phyloP scores from a whole-genome alignment of 345 rosid species.

The Camelina sativa region DNA sequence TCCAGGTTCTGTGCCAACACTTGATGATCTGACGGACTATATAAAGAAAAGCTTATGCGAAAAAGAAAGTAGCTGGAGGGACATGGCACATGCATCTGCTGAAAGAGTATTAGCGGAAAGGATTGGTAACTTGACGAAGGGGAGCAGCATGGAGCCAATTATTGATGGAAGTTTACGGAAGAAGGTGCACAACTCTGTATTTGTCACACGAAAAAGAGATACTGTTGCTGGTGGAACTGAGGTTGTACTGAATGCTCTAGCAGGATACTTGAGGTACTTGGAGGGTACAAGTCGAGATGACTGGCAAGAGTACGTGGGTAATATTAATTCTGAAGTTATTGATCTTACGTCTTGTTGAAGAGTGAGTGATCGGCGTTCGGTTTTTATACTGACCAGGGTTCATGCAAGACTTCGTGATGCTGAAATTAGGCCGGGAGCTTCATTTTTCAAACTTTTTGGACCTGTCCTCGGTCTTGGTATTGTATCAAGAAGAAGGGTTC shows the following conservation, averaged over 20 bases:
- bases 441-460: conserved; percentile 76
- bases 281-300: conserved; percentile 88
- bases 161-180: conserved; percentile 40
- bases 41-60: conserved; percentile 49
- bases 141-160: conserved; percentile 28
- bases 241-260: conserved; percentile 63
- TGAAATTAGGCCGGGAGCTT: conserved; percentile 79
- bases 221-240: conserved; percentile 76
- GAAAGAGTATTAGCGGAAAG: conserved; percentile 55
- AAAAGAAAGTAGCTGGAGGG: conserved; percentile 53
- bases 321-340: neutral
- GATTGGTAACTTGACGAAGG: conserved; percentile 42
- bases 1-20: conserved; percentile 78
- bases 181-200: conserved; percentile 60
- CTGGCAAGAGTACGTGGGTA: conserved; percentile 85
- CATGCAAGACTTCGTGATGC: conserved; percentile 65
- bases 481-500: conserved; percentile 80
- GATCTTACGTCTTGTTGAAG: conserved; percentile 20
- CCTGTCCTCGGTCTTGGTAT: conserved; percentile 76
- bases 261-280: conserved; percentile 81
- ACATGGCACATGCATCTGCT: conserved; percentile 54
- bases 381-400: conserved; percentile 54
- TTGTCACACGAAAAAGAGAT: conserved; percentile 57
- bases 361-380: conserved; percentile 24
- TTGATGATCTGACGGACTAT: conserved; percentile 65